Percentiles rank a stretch among this genome's conserved stretches.
phyloP scores from a whole-genome alignment of 2,329 filamentous ascomycete genomes.

The Colletotrichum cuscutae region DNA sequence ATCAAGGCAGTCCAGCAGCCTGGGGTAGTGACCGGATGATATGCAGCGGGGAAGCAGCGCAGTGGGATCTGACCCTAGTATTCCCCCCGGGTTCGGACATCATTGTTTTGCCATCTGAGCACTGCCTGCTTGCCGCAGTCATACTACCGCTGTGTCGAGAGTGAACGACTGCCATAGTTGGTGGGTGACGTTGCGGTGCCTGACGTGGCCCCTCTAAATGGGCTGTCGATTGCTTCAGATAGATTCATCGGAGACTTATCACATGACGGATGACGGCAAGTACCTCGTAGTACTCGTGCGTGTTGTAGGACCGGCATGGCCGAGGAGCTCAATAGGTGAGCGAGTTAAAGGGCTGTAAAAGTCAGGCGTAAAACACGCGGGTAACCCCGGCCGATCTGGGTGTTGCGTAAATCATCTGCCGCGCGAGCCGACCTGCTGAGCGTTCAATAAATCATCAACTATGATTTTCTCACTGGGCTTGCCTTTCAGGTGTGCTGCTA shows the following conservation, averaged over 20 bases:
- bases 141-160: neutral
- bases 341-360: neutral
- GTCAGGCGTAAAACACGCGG: neutral
- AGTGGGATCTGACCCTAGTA: too few relatives aligned
- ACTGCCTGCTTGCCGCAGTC: slow-evolving; percentile 1
- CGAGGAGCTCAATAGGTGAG: neutral
- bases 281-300: neutral
- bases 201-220: neutral
- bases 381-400: neutral
- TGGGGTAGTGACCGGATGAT: neutral
- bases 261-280: neutral
- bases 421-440: neutral
- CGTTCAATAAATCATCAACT: neutral
- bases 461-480: neutral
- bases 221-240: slow-evolving; percentile 7
- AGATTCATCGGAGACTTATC: neutral
- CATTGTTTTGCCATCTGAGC: neutral
- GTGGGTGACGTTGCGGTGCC: neutral
- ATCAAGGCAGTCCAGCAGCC: neutral
- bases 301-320: neutral
- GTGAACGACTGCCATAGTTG: neutral
- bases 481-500: neutral
- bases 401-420: neutral
- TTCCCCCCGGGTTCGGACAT: neutral
- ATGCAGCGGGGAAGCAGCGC: neutral